Base-by-base conservation (phyloP, 352 stramenopile species). In the Pythium aquatile region DNA sequence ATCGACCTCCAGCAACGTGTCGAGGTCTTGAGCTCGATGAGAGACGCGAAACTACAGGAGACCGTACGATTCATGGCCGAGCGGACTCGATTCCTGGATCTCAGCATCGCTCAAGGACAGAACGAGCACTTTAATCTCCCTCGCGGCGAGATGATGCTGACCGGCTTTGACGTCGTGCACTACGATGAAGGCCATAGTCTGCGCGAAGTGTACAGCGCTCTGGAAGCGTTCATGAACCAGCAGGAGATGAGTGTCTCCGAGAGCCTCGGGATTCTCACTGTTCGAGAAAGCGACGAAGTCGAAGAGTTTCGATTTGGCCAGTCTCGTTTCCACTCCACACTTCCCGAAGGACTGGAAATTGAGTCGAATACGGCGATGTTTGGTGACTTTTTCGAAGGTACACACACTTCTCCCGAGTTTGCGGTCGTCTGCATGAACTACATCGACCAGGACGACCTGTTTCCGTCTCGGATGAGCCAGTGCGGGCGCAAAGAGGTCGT, bases 211-310 rank as follows among this genome's bases (percentile, higher is more conserved):
- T 66, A 47, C 30, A 24, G 39, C 1, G 47, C 30, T 4, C 20
- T 66, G n/a, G 4, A 33, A 17, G 13, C 47, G 16, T 66, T 53
- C 29, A 48, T 66, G 26, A 20, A 42, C 9, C n/a, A 58, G 5
- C 33, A 55, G 24, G 59, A 66, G 26, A 35, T 66, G 17, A 66
- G 39, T 17, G 11, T 66, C 8, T 60, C 59, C 2, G 59, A 58
- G 49, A 39, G 11, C 10, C 47, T 66, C 0, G 59, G 59, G 11
- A 42, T 53, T 26, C 16, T 66, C 16, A 60, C 59, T n/a, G 44
- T 66, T 16, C 59, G 59, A 1, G 59, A 66, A 37, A 54, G 37
- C 14, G 59, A 66, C 28, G 49, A 59, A 11, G 20, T 9, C 7
- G 56, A 62, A 6, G 55, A 61, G 26, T 37, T 37, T 4, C 26